phyloP scores from a whole-genome alignment of 805 yeast species.

The Saturnispora saitoi region DNA sequence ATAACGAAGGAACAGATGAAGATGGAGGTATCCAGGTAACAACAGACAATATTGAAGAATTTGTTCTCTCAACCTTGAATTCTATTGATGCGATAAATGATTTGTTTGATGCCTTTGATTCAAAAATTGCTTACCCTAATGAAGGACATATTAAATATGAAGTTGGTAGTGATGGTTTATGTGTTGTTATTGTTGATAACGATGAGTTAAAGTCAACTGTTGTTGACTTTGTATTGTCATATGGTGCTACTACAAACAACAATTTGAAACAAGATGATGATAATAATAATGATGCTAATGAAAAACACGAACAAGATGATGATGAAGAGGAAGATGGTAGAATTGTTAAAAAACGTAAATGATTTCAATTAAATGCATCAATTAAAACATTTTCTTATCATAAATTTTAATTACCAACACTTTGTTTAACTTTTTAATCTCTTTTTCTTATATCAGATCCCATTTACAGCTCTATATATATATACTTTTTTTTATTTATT shows the following conservation, averaged over 20 bases:
- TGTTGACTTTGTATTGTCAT: conserved; percentile 33
- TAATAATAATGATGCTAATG: conserved; percentile 4
- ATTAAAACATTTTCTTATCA: not conserved
- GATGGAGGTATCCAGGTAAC: conserved; percentile 8
- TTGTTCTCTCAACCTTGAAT: conserved; percentile 23
- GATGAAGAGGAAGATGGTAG: conserved; percentile 12
- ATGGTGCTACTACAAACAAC: conserved; percentile 6
- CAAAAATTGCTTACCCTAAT: conserved; percentile 43
- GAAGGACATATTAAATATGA: conserved; percentile 49
- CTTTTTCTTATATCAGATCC: not conserved
- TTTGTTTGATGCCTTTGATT: conserved; percentile 47
- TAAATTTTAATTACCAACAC: not conserved
- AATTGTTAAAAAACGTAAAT: conserved; percentile 6
- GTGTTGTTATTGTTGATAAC: conserved; percentile 44
- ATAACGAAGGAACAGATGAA: conserved; percentile 20
- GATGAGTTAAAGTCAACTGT: conserved; percentile 31
- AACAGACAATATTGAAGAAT: conserved; percentile 9
- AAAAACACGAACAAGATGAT: conserved; percentile 11
- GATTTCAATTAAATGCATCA: not conserved
- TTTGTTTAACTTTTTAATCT: not conserved
- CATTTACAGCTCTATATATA: not conserved
- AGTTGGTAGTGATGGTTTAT: conserved; percentile 53
- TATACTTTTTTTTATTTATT: not conserved
- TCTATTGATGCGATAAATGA: conserved; percentile 39
- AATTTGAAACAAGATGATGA: not conserved